Evolutionary conservation across 352 stramenopile species (phyloP), one percentile per base, ranked within the genome.

Genomic region (Elongisporangium senticosum): DNA sequence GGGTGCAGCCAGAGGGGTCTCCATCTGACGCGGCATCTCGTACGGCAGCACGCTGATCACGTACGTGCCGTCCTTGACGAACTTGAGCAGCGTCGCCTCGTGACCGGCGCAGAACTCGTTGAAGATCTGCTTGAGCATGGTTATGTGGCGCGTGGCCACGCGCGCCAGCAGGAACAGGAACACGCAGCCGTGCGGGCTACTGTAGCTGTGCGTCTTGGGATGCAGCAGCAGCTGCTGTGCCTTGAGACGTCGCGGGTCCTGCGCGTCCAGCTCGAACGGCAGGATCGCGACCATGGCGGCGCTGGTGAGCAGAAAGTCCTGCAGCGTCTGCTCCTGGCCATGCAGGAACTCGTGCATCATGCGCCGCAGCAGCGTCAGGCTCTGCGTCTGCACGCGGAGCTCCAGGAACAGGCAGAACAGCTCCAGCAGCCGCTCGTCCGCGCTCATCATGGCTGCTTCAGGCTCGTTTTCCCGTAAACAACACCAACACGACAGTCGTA

Each of bases 391-490:
- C 52, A 86, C 64, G 8, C 75, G 74, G 47, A 59, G 49, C 57
- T 87, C 79, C 39, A 89, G 62, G 54, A 75, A 89, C n/a, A 39
- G 51, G 52, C 70, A 65, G 52, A 89, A 87, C 48, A 76, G 62
- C 57, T 86, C 65, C 51, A 87, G 59, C 51, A 83, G 72, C 33
- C 59, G 64, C 49, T 69, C 39, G 59, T 83, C 73, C 47, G 47
- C 52, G 54, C 33, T 43, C 33, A 43, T 43, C 13, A 26, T 43
- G 28, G 8, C 11, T 10, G 8, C 33, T 43, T 2, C 10, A 26
- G 8, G 17, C 17, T 6, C 33, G 2, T 7, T 43, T 43, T 43
- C 33, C n/a, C 33, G 11, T 43, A 43, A 43, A 43, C 33, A 43
- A 43, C 33, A 0, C 11, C 2, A 39, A 39, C 11, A 6, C 5